phyloP scores from a whole-genome alignment of 1,284 basidiomycete genomes.

The Chiua sp. region DNA sequence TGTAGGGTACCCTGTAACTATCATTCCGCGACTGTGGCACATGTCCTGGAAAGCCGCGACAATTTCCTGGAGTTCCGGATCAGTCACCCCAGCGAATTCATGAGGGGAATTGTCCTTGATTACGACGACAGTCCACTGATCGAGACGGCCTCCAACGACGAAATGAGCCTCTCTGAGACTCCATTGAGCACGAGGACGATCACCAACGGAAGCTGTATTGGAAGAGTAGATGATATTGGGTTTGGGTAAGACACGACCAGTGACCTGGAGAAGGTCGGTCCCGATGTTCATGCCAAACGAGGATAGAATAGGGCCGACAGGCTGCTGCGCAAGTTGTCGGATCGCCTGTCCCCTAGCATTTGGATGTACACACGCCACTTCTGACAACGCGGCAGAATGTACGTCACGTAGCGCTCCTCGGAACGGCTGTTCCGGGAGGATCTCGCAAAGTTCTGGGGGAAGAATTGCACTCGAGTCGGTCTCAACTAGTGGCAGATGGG shows the following conservation, averaged over 20 bases:
- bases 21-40: too few species aligned
- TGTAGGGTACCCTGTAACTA: constrained; percentile 1
- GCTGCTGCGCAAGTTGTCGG: constrained; percentile 59
- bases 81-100: constrained; percentile 56
- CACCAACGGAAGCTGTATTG: constrained; percentile 53
- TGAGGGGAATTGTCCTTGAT: constrained; percentile 56
- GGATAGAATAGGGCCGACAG: constrained; percentile 44
- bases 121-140: constrained; percentile 66
- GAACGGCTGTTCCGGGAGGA: constrained; percentile 71
- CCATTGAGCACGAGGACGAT: constrained; percentile 58
- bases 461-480: constrained; percentile 31
- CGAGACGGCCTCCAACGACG: constrained; percentile 54
- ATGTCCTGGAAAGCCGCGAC: constrained; percentile 26
- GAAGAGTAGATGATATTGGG: constrained; percentile 62
- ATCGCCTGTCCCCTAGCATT: constrained; percentile 68
- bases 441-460: constrained; percentile 72
- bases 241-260: constrained; percentile 65
- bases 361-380: constrained; percentile 65
- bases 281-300: constrained; percentile 67
- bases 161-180: constrained; percentile 70
- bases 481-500: constrained; percentile 66
- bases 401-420: constrained; percentile 68
- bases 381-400: constrained; percentile 72
- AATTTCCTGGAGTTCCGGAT: constrained; percentile 52
- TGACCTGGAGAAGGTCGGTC: constrained; percentile 71